A percentile compares a stretch with the other conserved stretches of the same genome.
Conservation (phyloP, 345 rosid species). For the Erucastrum elatum region DNA sequence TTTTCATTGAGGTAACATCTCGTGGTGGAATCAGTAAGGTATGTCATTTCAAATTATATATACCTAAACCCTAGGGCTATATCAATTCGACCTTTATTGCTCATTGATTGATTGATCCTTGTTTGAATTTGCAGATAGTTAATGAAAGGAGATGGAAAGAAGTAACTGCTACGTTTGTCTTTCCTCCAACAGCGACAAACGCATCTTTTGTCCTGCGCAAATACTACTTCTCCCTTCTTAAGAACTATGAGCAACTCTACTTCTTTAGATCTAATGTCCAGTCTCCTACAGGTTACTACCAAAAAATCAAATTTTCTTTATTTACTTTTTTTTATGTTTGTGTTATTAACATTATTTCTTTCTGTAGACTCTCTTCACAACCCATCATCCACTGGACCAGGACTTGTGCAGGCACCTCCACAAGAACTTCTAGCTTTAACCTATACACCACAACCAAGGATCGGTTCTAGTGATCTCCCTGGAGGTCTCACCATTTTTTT, state of each 20-base stretch:
- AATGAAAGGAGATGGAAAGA: conserved; percentile 94
- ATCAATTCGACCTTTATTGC: background rate
- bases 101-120: background rate
- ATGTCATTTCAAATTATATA: conserved; percentile 19
- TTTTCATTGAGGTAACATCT: conserved; percentile 89
- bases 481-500: conserved; percentile 49
- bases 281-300: conserved; percentile 52
- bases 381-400: conserved; percentile 39
- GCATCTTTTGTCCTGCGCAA: conserved; percentile 95
- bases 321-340: background rate
- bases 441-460: conserved; percentile 47
- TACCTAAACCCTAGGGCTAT: background rate
- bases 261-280: conserved; percentile 59
- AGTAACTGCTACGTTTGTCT: conserved; percentile 89
- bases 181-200: conserved; percentile 96
- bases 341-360: conserved; percentile 14
- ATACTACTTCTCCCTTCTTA: conserved; percentile 79
- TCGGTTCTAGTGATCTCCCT: conserved; percentile 39
- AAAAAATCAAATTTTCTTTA: background rate
- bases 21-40: conserved; percentile 98
- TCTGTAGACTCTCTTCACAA: conserved; percentile 55
- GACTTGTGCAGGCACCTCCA: conserved; percentile 50
- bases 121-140: conserved; percentile 52
- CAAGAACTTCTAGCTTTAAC: conserved; percentile 49
- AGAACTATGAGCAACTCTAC: conserved; percentile 78